These are phyloP conservation scores for Pseudomonodictys pantanalensis DNA, from an alignment of 495 filamentous ascomycete species.

Conservation along the genomic window DNA sequence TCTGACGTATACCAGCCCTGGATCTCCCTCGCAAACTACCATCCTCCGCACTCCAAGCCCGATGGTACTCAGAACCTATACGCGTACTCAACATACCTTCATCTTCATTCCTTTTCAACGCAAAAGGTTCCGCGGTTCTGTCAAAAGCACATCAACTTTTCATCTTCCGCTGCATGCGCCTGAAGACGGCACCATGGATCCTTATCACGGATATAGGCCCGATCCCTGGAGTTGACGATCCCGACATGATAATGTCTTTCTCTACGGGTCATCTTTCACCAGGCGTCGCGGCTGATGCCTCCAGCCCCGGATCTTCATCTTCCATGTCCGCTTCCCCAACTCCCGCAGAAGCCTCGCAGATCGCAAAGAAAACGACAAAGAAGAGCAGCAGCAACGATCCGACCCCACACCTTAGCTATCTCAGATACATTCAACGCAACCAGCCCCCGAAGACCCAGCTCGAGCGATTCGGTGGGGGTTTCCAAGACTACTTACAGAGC, in stretches of 20 bases:
- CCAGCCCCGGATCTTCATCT: conserved; percentile 14
- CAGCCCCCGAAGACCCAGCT: conserved; percentile 65
- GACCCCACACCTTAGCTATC: conserved; percentile 71
- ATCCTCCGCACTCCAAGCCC: conserved; percentile 64
- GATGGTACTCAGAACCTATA: conserved; percentile 94
- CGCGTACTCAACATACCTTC: conserved; percentile 69
- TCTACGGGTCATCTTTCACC: conserved; percentile 42
- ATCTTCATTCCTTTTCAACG: conserved; percentile 71
- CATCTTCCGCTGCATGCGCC: conserved; percentile 78
- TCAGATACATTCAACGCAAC: conserved; percentile 77
- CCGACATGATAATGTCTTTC: conserved; percentile 38
- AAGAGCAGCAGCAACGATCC: conserved; percentile 51
- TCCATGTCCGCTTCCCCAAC: conserved; percentile 48
- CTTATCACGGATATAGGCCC: conserved; percentile 75
- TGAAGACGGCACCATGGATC: conserved; percentile 75
- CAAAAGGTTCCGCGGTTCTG: conserved; percentile 78
- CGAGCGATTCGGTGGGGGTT: conserved; percentile 70
- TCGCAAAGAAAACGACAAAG: conserved; percentile 42
- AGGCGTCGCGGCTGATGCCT: conserved; percentile 46
- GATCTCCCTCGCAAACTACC: conserved; percentile 77
- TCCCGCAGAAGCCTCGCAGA: conserved; percentile 57
- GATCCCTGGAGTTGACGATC: conserved; percentile 52
- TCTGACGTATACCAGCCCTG: conserved; percentile 55
- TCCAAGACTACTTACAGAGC: conserved; percentile 93
- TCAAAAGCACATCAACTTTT: conserved; percentile 74